These are phyloP conservation scores for Hypoxylon cercidicola DNA, from an alignment of 495 filamentous ascomycete genomes.

Conservation along the genomic window DNA sequence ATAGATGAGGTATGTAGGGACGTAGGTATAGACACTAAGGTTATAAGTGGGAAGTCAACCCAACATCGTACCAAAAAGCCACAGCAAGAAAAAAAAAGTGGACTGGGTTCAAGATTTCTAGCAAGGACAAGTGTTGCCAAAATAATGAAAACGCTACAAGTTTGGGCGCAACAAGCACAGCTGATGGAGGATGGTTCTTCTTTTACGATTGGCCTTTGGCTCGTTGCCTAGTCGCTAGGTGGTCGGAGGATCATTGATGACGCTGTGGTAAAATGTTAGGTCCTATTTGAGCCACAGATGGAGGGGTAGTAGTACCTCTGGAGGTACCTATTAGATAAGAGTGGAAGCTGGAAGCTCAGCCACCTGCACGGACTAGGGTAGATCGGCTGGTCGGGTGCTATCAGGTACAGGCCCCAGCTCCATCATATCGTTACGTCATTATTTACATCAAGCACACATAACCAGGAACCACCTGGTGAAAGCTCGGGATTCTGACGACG, in stretches of 20 bases:
- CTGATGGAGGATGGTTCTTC: not conserved
- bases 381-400: not conserved
- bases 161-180: not conserved
- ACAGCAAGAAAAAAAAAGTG: slow-evolving; percentile 18
- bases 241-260: slow-evolving; percentile 23
- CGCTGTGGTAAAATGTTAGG: slow-evolving; percentile 2
- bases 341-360: not conserved
- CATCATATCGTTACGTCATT: slow-evolving; percentile 26
- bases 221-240: slow-evolving; percentile 15
- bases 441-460: slow-evolving; percentile 2
- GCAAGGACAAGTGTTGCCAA: slow-evolving; percentile 8
- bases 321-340: not conserved
- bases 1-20: not conserved
- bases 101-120: slow-evolving; percentile 13
- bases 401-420: not conserved
- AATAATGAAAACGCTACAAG: not conserved
- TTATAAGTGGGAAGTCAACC: no score
- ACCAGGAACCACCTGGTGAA: slow-evolving; percentile 13
- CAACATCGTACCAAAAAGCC: slow-evolving; percentile 1
- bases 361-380: not conserved
- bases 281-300: slow-evolving; percentile 21
- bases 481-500: slow-evolving; percentile 23
- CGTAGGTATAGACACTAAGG: not conserved
- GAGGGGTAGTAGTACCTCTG: slow-evolving; percentile 16
- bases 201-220: slow-evolving; percentile 9